Evolutionary conservation across 139 green algal genomes (phyloP).

Genomic region (Chlorella sp.): DNA sequence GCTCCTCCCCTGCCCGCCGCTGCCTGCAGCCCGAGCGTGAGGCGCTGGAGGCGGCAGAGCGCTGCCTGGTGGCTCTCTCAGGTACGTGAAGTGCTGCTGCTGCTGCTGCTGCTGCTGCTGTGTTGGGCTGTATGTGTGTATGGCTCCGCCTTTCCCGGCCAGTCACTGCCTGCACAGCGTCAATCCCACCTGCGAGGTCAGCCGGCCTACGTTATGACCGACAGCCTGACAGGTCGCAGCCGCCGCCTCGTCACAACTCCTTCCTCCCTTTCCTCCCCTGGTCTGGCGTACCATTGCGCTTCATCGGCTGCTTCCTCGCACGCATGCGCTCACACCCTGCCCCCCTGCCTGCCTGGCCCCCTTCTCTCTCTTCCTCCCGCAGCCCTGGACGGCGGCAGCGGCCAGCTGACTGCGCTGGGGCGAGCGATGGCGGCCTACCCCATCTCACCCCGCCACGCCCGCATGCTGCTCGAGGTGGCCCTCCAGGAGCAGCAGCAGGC

Average conservation of each 20-base stretch:
- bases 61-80: conserved; percentile 71
- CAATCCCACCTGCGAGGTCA: neutral
- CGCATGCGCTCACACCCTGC: neutral
- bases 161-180: neutral
- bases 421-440: conserved; percentile 86
- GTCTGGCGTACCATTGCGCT: neutral
- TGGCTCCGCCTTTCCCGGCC: too few species aligned
- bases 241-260: neutral
- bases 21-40: conserved; percentile 55
- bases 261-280: neutral
- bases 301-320: neutral
- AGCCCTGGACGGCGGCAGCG: conserved; percentile 21
- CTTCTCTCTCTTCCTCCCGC: neutral
- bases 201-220: neutral
- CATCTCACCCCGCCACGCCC: conserved; percentile 86
- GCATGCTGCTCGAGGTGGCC: conserved; percentile 88
- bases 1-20: neutral
- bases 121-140: neutral
- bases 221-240: neutral
- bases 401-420: conserved; percentile 78
- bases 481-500: conserved; percentile 36
- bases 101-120: too few species aligned
- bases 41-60: conserved; percentile 65
- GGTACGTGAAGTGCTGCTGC: conserved; percentile 47
- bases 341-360: neutral